phyloP scores from a whole-genome alignment of 1,139 yeast species.

The Hyphopichia khmerensis region DNA sequence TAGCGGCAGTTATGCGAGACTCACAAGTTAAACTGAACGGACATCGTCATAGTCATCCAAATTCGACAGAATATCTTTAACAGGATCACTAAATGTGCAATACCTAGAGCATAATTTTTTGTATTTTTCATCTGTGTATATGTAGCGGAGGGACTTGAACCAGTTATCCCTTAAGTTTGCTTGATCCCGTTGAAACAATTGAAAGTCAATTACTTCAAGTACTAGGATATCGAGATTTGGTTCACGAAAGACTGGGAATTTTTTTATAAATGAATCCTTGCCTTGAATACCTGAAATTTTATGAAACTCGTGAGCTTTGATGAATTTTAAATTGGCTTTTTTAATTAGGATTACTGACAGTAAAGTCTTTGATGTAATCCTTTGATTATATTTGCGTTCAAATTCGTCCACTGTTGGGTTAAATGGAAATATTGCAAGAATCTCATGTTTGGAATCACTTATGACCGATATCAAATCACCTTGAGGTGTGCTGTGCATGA shows the following conservation, averaged over 20 bases:
- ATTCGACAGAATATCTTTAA: background rate
- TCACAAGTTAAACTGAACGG: background rate
- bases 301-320: constrained; percentile 9
- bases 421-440: constrained; percentile 29
- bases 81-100: background rate
- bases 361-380: constrained; percentile 31
- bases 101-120: constrained; percentile 7
- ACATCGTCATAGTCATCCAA: constrained; percentile 9
- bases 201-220: constrained; percentile 25
- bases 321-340: constrained; percentile 26
- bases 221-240: constrained; percentile 17
- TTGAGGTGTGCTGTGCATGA: constrained; percentile 10
- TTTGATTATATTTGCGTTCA: constrained; percentile 27
- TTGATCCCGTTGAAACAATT: constrained; percentile 31
- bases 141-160: constrained; percentile 17
- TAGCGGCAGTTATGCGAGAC: too few relatives aligned
- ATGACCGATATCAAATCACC: constrained; percentile 28
- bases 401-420: constrained; percentile 26
- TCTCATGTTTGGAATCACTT: constrained; percentile 31
- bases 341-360: constrained; percentile 24
- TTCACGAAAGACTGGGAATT: constrained; percentile 2
- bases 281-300: background rate
- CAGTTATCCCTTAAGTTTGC: constrained; percentile 15
- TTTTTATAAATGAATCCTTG: background rate
- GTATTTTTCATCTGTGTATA: constrained; percentile 22